These are phyloP conservation scores for Astrothelium macrocarpum DNA, from an alignment of 495 filamentous ascomycete genomes.

Conservation along the genomic window DNA sequence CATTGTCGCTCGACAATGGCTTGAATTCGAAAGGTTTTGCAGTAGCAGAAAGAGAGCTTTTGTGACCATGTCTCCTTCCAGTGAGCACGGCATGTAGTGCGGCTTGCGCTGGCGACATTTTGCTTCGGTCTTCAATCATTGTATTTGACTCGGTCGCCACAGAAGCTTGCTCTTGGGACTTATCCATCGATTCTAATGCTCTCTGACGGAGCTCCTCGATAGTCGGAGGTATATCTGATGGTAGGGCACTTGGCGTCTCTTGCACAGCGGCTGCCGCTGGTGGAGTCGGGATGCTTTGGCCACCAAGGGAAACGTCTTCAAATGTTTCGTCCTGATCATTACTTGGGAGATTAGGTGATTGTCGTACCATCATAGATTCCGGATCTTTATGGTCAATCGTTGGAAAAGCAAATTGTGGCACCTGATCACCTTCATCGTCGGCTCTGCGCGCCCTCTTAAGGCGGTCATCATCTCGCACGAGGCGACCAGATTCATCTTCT, in stretches of 20 bases:
- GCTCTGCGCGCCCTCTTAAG: conserved; percentile 61
- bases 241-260: not conserved
- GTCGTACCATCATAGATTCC: not conserved
- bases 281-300: not conserved
- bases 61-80: conserved; percentile 22
- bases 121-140: not conserved
- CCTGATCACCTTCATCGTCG: conserved; percentile 52
- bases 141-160: not conserved
- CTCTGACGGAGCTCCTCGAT: not conserved
- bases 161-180: not conserved
- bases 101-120: conserved; percentile 4
- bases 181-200: not conserved
- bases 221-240: not conserved
- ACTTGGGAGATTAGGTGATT: not conserved
- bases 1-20: conserved; percentile 37
- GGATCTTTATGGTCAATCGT: conserved; percentile 30
- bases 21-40: conserved; percentile 60
- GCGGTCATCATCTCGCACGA: conserved; percentile 47
- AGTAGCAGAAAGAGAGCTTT: conserved; percentile 55
- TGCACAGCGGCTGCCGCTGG: not conserved
- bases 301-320: conserved; percentile 1
- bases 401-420: conserved; percentile 61
- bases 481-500: conserved; percentile 43
- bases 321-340: not conserved
- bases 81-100: not conserved